Evolutionary conservation across 2,329 filamentous ascomycete species (phyloP).

Genomic region (Teratosphaeria nubilosa): DNA sequence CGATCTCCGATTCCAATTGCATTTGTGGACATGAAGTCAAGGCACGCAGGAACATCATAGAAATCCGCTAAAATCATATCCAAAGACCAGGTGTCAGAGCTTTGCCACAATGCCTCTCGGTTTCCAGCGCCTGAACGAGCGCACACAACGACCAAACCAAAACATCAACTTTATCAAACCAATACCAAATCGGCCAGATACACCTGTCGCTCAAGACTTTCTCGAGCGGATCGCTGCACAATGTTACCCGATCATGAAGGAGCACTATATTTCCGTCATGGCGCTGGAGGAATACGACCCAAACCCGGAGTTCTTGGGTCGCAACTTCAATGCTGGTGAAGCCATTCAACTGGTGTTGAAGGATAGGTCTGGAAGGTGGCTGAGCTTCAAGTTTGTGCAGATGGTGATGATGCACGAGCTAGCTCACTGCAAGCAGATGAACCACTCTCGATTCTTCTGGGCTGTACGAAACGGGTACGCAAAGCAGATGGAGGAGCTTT

Average conservation of each 20-base stretch:
- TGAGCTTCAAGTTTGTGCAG: slow-evolving; percentile 74
- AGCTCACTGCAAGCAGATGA: slow-evolving; percentile 86
- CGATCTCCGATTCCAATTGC: no score
- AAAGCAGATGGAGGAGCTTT: slow-evolving; percentile 58
- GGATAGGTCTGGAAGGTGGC: slow-evolving; percentile 55
- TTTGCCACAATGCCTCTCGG: slow-evolving; percentile 57
- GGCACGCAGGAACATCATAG: no score
- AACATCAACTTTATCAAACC: slow-evolving; percentile 81
- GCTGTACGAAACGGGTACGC: slow-evolving; percentile 64
- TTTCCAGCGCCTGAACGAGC: slow-evolving; percentile 69
- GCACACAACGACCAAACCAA: slow-evolving; percentile 61
- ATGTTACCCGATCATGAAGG: slow-evolving; percentile 54
- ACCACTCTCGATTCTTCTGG: slow-evolving; percentile 76
- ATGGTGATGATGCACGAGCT: slow-evolving; percentile 95
- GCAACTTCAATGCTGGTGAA: slow-evolving; percentile 85
- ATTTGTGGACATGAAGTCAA: no score
- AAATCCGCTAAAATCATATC: no score
- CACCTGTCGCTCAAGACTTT: slow-evolving; percentile 50
- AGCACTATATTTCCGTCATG: slow-evolving; percentile 37
- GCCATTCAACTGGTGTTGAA: slow-evolving; percentile 76
- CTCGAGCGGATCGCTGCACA: slow-evolving; percentile 70
- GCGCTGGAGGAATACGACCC: slow-evolving; percentile 69
- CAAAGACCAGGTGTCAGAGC: neutral
- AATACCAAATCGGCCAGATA: neutral
- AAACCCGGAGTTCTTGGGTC: slow-evolving; percentile 73